These are phyloP conservation scores for Ceratonia siliqua DNA, from an alignment of 306 rosid species.

Conservation along the genomic window DNA sequence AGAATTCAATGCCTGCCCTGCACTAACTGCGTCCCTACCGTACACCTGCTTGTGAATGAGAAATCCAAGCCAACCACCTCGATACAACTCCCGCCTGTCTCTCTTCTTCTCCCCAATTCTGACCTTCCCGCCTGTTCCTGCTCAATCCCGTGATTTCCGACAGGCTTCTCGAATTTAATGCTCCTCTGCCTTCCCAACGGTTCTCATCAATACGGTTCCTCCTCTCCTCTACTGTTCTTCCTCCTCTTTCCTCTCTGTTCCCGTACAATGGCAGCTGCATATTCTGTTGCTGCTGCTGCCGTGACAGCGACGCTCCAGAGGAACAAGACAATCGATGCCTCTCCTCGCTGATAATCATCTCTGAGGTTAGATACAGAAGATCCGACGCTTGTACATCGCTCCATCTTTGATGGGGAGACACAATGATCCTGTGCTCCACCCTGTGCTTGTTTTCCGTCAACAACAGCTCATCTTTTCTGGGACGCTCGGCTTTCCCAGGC, in stretches of 20 bases:
- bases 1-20: not conserved
- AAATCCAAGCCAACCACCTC: conserved; percentile 64
- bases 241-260: not conserved
- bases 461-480: conserved; percentile 70
- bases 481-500: not conserved
- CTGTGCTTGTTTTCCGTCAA: conserved; percentile 42
- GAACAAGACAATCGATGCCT: conserved; percentile 28
- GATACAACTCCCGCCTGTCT: conserved; percentile 40
- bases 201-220: not conserved
- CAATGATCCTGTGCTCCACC: conserved; percentile 76
- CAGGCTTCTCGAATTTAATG: conserved; percentile 66
- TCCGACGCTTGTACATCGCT: conserved; percentile 79
- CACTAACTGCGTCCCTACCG: conserved; percentile 19
- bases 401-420: conserved; percentile 78
- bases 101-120: conserved; percentile 14
- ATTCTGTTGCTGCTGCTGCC: conserved; percentile 20
- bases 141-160: conserved; percentile 82
- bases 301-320: not conserved
- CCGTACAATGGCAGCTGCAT: conserved; percentile 14
- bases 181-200: conserved; percentile 44
- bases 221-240: not conserved
- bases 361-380: conserved; percentile 69
- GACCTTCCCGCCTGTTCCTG: conserved; percentile 36
- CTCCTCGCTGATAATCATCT: conserved; percentile 61
- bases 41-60: conserved; percentile 35